phyloP scores from a whole-genome alignment of 176 grass and related monocot genomes.

The Elymus sibiricus region DNA sequence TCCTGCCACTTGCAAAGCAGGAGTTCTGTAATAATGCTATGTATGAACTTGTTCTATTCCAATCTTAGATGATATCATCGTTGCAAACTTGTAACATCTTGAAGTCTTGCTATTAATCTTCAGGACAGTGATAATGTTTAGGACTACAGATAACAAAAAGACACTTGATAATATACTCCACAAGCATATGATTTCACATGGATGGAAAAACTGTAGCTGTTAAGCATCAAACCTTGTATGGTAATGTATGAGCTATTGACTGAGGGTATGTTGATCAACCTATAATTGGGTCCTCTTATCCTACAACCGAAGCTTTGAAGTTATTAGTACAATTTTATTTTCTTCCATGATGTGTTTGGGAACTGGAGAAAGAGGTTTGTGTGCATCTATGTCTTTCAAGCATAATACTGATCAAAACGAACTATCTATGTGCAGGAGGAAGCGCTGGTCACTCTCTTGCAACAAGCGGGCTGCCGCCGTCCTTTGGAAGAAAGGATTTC shows the following conservation, averaged over 20 bases:
- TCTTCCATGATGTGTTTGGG: neutral
- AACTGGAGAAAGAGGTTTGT: neutral
- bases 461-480: conserved; percentile 51
- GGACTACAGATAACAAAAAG: neutral
- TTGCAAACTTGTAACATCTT: conserved; percentile 10
- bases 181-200: neutral
- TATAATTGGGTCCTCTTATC: conserved; percentile 17
- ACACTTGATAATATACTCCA: conserved; percentile 10
- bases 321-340: neutral
- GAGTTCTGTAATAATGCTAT: neutral
- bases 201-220: neutral
- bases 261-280: neutral
- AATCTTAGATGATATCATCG: neutral
- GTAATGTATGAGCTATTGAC: neutral
- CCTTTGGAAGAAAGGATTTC: conserved; percentile 63
- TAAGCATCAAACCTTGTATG: neutral
- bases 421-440: conserved; percentile 46
- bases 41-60: neutral
- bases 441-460: conserved; percentile 51
- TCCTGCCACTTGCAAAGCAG: neutral
- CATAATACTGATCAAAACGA: conserved; percentile 31
- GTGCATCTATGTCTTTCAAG: conserved; percentile 8
- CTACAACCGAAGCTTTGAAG: neutral
- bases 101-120: conserved; percentile 7
- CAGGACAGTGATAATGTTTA: neutral